Base-by-base conservation (phyloP, 805 yeast genomes). In the Ogataea thermomethanolica region DNA sequence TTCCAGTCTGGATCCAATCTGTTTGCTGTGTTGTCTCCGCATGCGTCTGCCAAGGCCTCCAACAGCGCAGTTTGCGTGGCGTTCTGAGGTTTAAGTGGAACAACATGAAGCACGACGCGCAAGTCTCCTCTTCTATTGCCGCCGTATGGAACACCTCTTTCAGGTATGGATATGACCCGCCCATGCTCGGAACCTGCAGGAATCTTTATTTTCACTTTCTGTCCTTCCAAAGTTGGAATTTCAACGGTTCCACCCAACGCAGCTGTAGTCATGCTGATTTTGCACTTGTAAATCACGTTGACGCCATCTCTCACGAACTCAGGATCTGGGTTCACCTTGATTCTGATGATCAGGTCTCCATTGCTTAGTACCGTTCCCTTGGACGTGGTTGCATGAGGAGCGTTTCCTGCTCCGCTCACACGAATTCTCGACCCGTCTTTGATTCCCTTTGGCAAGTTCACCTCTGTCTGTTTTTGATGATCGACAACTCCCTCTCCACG, bases 41-140 rank as follows among this genome's bases (percentile, higher is more conserved):
- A 75, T 2, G 95, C 84, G 57, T 89, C 96, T 1, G 99, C 99
- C 48, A 93, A 72, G 0, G 96, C 96, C 61, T 93, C 99, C 55
- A 95, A 72, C 40, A 93, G 68, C 22, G 95, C 95, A 9, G 81
- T 82, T 61, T 93, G 96, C 1, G 93, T 82, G 10, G 91, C 85
- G 17, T 85, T 82, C 40, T 74, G 73, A 2, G 98, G 95, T 42
- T 79, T 75, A 51, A 81, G 67, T 4, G 89, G 78, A 53, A 78
- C 76, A 12, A 93, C 84, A 35, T 78, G 77, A 50, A 89, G 73
- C 9, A 77, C 69, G 12, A 93, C 86, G 52, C 78, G 81, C 76
- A 90, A 70, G 54, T 84, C 86, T 35, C 98, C 99, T 56, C 93
- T 76, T 44, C 71, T 69, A 30, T 63, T 65, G 9, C 50, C 42